phyloP scores from a whole-genome alignment of 768 basidiomycete genomes.

The Lanmaoa pseudosensibilis region DNA sequence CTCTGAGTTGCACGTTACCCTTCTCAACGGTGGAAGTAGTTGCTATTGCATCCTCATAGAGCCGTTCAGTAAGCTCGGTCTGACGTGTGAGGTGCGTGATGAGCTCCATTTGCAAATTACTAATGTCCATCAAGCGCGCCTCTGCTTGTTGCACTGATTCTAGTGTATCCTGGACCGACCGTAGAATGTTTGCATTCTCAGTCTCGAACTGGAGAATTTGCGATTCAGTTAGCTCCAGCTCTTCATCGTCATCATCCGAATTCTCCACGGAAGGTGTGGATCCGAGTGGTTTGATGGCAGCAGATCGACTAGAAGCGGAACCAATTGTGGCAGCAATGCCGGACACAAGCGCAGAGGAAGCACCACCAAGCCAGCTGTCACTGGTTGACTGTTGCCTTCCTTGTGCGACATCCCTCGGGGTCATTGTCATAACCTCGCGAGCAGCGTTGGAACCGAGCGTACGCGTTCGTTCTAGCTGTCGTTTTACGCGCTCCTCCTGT shows the following conservation, averaged over 20 bases:
- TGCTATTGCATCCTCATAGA: conserved; percentile 92
- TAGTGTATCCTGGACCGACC: conserved; percentile 80
- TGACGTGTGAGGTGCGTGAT: conserved; percentile 85
- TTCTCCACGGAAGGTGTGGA: conserved; percentile 38
- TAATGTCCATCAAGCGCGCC: conserved; percentile 88
- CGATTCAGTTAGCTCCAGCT: conserved; percentile 77
- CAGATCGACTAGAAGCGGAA: conserved; percentile 38
- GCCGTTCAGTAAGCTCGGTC: conserved; percentile 87
- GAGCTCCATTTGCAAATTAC: conserved; percentile 88
- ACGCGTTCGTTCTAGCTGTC: conserved; percentile 80
- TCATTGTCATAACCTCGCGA: conserved; percentile 55
- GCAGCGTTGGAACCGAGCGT: conserved; percentile 82
- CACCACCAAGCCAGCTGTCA: conserved; percentile 62
- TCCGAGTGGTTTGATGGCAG: conserved; percentile 27
- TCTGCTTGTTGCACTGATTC: conserved; percentile 92
- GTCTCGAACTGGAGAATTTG: conserved; percentile 92
- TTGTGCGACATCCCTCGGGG: conserved; percentile 30
- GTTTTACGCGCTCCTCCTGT: conserved; percentile 91
- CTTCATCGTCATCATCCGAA: conserved; percentile 71
- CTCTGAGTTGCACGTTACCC: conserved; percentile 87
- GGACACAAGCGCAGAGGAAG: conserved; percentile 52
- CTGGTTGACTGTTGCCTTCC: conserved; percentile 20
- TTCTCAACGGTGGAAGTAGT: conserved; percentile 84
- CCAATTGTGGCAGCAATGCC: conserved; percentile 64
- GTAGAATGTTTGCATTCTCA: conserved; percentile 86